These are phyloP conservation scores for Pseudoneurospora amorphoporcata DNA, from an alignment of 495 filamentous ascomycete genomes.

Conservation along the genomic window DNA sequence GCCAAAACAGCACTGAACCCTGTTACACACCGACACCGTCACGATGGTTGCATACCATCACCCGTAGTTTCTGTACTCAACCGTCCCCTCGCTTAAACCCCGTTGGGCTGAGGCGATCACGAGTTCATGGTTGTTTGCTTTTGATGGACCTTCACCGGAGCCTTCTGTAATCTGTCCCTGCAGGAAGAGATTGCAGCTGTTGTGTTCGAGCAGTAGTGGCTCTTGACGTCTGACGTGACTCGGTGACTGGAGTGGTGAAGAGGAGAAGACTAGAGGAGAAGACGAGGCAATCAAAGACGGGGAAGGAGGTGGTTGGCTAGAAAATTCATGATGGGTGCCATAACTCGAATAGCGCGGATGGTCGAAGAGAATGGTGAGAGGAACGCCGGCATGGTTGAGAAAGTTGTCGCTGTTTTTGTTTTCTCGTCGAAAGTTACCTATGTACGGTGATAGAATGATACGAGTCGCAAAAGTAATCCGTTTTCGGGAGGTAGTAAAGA, in stretches of 20 bases:
- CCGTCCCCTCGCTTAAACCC: neutral
- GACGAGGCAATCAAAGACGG: neutral
- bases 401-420: neutral
- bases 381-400: neutral
- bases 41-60: neutral
- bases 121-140: neutral
- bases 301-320: too few species aligned
- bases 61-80: neutral
- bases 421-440: neutral
- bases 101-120: neutral
- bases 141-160: neutral
- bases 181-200: neutral
- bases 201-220: neutral
- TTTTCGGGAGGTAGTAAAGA: neutral
- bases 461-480: neutral
- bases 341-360: neutral
- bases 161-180: neutral
- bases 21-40: neutral
- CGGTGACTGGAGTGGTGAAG: neutral
- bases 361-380: neutral
- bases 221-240: neutral
- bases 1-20: neutral
- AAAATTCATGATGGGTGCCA: neutral
- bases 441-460: neutral
- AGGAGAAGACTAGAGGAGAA: neutral